These are phyloP conservation scores for Blepharisma stoltei DNA, from an alignment of 73 alveolate species.

Conservation along the genomic window DNA sequence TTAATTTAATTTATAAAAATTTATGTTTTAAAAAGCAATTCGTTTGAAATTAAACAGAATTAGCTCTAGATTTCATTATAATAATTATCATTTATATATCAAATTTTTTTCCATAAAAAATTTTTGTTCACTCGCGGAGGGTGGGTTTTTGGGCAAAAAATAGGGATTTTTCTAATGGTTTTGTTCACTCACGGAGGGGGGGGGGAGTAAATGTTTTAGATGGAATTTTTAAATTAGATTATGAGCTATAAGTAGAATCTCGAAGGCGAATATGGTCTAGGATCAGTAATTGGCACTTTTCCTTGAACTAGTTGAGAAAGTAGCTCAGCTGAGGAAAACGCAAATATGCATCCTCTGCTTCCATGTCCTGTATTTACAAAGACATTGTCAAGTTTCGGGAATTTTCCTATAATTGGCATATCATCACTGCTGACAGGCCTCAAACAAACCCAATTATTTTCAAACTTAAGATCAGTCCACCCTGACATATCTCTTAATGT, in stretches of 20 bases:
- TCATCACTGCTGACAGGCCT: slow-evolving; percentile 31
- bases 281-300: neutral
- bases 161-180: no score
- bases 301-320: slow-evolving; percentile 16
- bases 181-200: no score
- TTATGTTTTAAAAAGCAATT: no score
- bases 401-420: slow-evolving; percentile 22
- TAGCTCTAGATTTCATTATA: no score
- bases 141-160: no score
- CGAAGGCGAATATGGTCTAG: neutral
- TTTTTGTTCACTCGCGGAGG: no score
- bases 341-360: slow-evolving; percentile 21
- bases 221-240: no score
- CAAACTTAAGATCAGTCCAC: slow-evolving; percentile 7
- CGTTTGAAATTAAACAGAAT: no score
- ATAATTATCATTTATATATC: no score
- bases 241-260: neutral
- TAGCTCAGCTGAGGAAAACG: slow-evolving; percentile 16
- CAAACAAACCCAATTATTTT: neutral
- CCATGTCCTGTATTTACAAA: slow-evolving; percentile 31
- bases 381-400: neutral
- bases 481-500: neutral
- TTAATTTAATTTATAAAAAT: no score
- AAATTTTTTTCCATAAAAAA: no score
- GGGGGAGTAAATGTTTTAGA: no score